phyloP scores from a whole-genome alignment of 2,329 filamentous ascomycete species.

The Fusarium paranaense region DNA sequence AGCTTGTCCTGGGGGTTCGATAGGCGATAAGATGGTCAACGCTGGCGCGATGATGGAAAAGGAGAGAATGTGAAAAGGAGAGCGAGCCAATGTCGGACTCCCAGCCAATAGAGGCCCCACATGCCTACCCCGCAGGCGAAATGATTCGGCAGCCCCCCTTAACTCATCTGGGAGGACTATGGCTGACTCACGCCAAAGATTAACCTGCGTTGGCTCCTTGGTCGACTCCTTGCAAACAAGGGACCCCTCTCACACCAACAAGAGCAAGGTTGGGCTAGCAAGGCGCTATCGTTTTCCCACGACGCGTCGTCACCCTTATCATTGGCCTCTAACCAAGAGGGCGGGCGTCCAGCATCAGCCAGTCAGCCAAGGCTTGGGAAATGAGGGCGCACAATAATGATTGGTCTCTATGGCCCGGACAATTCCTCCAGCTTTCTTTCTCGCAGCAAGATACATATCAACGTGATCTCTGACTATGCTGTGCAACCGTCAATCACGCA shows the following conservation, averaged over 20 bases:
- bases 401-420: not conserved
- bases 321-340: conserved; percentile 9
- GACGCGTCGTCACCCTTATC: not conserved
- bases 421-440: not conserved
- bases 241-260: conserved; percentile 5
- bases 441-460: not conserved
- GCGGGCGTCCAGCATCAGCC: not conserved
- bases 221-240: conserved; percentile 2
- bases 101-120: not conserved
- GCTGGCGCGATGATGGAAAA: not conserved
- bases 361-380: not conserved
- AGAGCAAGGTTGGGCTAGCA: conserved; percentile 6
- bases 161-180: not conserved
- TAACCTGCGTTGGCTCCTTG: not conserved
- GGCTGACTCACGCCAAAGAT: not conserved
- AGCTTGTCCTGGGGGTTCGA: not conserved
- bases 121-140: not conserved
- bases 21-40: not conserved
- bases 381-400: conserved; percentile 1
- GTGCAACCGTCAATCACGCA: not conserved
- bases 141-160: not conserved
- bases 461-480: not conserved
- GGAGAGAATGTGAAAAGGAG: not conserved
- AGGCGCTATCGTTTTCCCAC: conserved; percentile 9
- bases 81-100: not conserved